Evolutionary conservation across 2,329 filamentous ascomycete genomes (phyloP).

Genomic region (Fusarium citri): DNA sequence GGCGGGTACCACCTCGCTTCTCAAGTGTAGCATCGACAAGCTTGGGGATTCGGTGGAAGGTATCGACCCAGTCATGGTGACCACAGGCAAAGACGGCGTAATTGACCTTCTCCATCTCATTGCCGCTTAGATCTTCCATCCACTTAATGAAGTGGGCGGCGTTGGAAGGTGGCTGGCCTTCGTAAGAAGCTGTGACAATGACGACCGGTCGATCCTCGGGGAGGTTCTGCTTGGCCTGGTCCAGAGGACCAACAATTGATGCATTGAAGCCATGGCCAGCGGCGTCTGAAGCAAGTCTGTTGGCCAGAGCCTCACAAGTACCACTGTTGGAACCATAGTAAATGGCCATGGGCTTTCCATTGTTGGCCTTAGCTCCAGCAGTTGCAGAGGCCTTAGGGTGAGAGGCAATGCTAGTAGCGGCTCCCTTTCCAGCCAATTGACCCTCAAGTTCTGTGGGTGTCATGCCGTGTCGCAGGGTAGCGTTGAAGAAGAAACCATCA

Average conservation of each 20-base stretch:
- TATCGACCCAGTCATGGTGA: constrained; percentile 66
- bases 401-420: constrained; percentile 8
- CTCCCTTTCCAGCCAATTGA: constrained; percentile 50
- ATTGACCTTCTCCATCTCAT: constrained; percentile 65
- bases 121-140: constrained; percentile 62
- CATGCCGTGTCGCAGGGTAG: constrained; percentile 62
- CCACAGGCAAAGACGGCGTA: constrained; percentile 80
- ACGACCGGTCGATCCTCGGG: constrained; percentile 71
- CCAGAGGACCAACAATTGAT: constrained; percentile 65
- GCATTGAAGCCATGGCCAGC: constrained; percentile 69
- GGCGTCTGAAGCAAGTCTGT: constrained; percentile 69
- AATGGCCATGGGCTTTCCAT: constrained; percentile 67
- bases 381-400: constrained; percentile 13
- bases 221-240: constrained; percentile 70
- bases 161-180: constrained; percentile 80
- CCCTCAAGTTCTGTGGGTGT: constrained; percentile 61
- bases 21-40: constrained; percentile 67
- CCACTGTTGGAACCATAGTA: constrained; percentile 81
- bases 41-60: constrained; percentile 75
- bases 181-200: constrained; percentile 77
- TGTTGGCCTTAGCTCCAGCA: background rate
- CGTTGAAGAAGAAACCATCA: constrained; percentile 71
- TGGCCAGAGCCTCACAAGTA: constrained; percentile 79
- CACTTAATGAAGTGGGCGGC: constrained; percentile 75
- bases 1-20: constrained; percentile 49